Conservation (phyloP, 352 stramenopile species). For the Stramenopiles sp. region DNA sequence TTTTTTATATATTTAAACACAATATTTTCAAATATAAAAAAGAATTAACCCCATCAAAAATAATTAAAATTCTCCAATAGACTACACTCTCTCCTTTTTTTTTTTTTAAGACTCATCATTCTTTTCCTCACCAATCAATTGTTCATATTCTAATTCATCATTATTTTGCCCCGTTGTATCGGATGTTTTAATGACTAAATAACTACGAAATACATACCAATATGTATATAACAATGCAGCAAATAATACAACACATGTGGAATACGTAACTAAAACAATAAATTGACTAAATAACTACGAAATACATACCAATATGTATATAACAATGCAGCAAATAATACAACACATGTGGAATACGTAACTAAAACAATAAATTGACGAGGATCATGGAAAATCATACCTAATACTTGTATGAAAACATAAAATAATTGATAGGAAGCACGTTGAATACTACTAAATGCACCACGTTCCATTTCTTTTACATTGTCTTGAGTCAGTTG, state of each 20-base stretch:
- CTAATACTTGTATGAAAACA: constrained; percentile 31
- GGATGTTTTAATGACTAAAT: too few relatives aligned
- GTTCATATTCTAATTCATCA: too few relatives aligned
- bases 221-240: constrained; percentile 32
- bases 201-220: constrained; percentile 32
- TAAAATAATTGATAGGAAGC: constrained; percentile 39
- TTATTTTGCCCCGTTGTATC: too few relatives aligned
- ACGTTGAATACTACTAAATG: constrained; percentile 41
- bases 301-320: constrained; percentile 32
- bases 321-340: constrained; percentile 29
- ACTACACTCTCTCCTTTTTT: too few relatives aligned
- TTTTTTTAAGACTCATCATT: too few relatives aligned
- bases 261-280: constrained; percentile 33
- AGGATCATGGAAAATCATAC: constrained; percentile 33
- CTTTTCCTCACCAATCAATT: too few relatives aligned
- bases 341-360: constrained; percentile 29
- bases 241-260: constrained; percentile 26
- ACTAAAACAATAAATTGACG: constrained; percentile 35
- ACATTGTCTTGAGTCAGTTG: constrained; percentile 48
- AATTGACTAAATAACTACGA: constrained; percentile 35
- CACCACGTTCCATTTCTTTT: constrained; percentile 27
- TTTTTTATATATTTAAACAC: too few relatives aligned
- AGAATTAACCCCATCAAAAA: too few relatives aligned
- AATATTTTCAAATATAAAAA: too few relatives aligned
- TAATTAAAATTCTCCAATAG: too few relatives aligned